Percentiles rank a stretch among this genome's conserved stretches.
phyloP scores from a whole-genome alignment of 352 stramenopile species.

The Pythium apleroticum region DNA sequence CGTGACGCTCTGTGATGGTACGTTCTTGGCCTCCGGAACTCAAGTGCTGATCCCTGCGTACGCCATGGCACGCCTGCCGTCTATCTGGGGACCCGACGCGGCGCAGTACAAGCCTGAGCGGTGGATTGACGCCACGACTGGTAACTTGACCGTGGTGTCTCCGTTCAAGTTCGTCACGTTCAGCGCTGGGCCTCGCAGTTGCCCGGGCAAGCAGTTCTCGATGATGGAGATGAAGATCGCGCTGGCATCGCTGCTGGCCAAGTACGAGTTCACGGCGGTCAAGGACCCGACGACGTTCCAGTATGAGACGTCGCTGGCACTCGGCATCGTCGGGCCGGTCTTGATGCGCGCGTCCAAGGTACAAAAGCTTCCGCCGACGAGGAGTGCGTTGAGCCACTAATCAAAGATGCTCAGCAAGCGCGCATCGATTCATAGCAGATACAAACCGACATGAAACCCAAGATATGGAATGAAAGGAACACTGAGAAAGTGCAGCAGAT shows the following conservation, averaged over 20 bases:
- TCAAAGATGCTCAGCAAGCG: too few species aligned
- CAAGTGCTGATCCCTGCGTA: slow-evolving; percentile 54
- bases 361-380: too few species aligned
- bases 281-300: slow-evolving; percentile 16
- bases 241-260: slow-evolving; percentile 40
- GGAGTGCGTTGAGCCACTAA: too few species aligned
- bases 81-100: slow-evolving; percentile 61
- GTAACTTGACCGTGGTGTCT: slow-evolving; percentile 37
- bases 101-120: slow-evolving; percentile 60
- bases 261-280: slow-evolving; percentile 35
- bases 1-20: slow-evolving; percentile 60
- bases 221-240: slow-evolving; percentile 69
- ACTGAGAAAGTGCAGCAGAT: neutral
- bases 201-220: slow-evolving; percentile 53
- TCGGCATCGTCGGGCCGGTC: neutral
- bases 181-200: slow-evolving; percentile 53
- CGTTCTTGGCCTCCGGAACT: slow-evolving; percentile 44
- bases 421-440: too few species aligned
- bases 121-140: slow-evolving; percentile 46
- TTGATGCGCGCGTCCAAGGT: neutral
- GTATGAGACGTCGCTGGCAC: slow-evolving; percentile 2
- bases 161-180: slow-evolving; percentile 69
- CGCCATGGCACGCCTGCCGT: slow-evolving; percentile 45
- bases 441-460: neutral
- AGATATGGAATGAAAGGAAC: neutral